Conservation (phyloP, 345 rosid species). For the Carallia brachiata region DNA sequence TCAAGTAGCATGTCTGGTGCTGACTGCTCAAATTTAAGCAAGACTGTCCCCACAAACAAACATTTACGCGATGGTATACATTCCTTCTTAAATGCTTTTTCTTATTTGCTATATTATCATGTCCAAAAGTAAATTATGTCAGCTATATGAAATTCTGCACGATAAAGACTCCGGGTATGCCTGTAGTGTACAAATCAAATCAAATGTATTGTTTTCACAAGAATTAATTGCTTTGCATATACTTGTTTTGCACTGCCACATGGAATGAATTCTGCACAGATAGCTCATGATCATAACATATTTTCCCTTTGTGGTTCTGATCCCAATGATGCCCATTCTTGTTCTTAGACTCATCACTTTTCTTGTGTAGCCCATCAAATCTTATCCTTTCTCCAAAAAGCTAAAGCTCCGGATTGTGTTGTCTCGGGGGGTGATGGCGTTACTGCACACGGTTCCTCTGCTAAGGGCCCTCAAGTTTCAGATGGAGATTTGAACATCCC, state of each 20-base stretch:
- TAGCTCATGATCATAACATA: not conserved
- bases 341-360: constrained; percentile 6
- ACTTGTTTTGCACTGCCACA: not conserved
- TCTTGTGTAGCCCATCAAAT: constrained; percentile 55
- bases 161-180: not conserved
- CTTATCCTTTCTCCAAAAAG: constrained; percentile 62
- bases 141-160: not conserved
- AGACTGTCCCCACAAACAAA: constrained; percentile 31
- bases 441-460: constrained; percentile 19
- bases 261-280: not conserved
- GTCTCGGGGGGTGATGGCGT: constrained; percentile 22
- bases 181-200: not conserved
- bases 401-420: constrained; percentile 19
- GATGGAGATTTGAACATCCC: constrained; percentile 15
- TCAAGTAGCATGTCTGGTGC: constrained; percentile 24
- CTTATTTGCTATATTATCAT: not conserved
- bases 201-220: not conserved
- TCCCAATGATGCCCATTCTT: not conserved
- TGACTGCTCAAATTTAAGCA: constrained; percentile 23
- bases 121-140: constrained; percentile 7
- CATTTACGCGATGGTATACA: constrained; percentile 58
- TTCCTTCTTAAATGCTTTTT: constrained; percentile 12
- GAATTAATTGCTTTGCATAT: not conserved
- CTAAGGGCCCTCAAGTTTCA: constrained; percentile 30
- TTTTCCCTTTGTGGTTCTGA: not conserved